Evolutionary conservation across 192 early-diverging fungal genomes (phyloP).

Genomic region (Backusella mclennaniae): DNA sequence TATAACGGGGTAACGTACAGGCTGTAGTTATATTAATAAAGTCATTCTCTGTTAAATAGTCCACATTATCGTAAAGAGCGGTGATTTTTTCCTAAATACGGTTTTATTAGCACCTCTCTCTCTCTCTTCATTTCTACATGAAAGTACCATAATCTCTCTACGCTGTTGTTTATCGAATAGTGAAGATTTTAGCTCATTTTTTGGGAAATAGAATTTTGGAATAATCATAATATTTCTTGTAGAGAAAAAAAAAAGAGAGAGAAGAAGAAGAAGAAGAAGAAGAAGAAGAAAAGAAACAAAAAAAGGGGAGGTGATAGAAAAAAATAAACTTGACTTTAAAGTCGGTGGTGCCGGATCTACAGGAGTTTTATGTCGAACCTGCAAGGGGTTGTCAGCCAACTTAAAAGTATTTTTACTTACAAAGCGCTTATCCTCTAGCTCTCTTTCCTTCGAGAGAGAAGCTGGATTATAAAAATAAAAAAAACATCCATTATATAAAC

Average conservation of each 20-base stretch:
- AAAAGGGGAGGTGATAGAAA: background rate
- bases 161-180: background rate
- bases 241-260: background rate
- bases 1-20: conserved; percentile 66
- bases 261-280: background rate
- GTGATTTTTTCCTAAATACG: background rate
- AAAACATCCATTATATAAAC: background rate
- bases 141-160: background rate
- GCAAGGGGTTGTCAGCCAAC: conserved; percentile 2
- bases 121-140: background rate
- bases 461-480: background rate
- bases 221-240: background rate
- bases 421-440: background rate
- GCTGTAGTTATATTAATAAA: conserved; percentile 28
- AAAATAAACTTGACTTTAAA: background rate
- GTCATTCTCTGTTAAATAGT: conserved; percentile 20
- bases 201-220: conserved; percentile 10
- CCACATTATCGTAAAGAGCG: background rate
- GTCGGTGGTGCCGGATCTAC: background rate
- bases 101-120: background rate
- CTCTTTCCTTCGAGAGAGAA: background rate
- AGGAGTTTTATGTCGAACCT: conserved; percentile 5
- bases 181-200: background rate
- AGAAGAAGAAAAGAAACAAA: background rate
- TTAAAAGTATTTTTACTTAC: background rate